These are phyloP conservation scores for Hypomyces perniciosus DNA, from an alignment of 2,329 filamentous ascomycete genomes.

Conservation along the genomic window DNA sequence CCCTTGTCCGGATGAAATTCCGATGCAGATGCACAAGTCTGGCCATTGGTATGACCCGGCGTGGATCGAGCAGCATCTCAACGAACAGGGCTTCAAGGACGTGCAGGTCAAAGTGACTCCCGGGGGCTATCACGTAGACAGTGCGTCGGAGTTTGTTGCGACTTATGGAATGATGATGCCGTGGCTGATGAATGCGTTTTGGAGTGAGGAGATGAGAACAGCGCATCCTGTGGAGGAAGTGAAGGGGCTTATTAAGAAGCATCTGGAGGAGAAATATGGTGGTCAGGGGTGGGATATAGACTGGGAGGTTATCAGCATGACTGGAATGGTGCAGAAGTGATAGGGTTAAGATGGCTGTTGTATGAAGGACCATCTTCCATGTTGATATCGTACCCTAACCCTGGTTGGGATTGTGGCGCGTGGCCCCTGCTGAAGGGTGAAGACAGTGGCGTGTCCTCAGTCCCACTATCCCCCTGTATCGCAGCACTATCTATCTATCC, in stretches of 20 bases:
- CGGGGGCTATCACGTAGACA: slow-evolving; percentile 25
- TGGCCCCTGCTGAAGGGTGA: no score
- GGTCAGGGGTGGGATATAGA: slow-evolving; percentile 22
- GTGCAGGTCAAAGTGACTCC: slow-evolving; percentile 29
- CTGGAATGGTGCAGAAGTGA: slow-evolving; percentile 19
- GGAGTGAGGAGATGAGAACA: slow-evolving; percentile 33
- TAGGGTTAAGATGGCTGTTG: neutral
- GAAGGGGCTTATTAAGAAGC: slow-evolving; percentile 26
- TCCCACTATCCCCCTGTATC: no score
- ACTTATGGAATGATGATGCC: slow-evolving; percentile 34
- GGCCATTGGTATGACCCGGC: slow-evolving; percentile 34
- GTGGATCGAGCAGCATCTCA: slow-evolving; percentile 33
- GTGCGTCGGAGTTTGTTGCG: slow-evolving; percentile 30
- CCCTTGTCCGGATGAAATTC: slow-evolving; percentile 27
- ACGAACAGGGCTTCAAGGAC: slow-evolving; percentile 31
- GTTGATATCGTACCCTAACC: no score
- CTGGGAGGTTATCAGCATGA: slow-evolving; percentile 21
- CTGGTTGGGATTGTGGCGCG: no score
- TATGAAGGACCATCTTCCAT: neutral
- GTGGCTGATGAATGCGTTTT: slow-evolving; percentile 31
- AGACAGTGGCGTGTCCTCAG: no score
- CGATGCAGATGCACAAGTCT: slow-evolving; percentile 35
- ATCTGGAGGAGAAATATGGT: slow-evolving; percentile 35
- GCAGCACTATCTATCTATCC: no score
- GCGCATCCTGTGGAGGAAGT: slow-evolving; percentile 34